phyloP scores from a whole-genome alignment of 257 asterid genomes.

The Cruciata laevipes region DNA sequence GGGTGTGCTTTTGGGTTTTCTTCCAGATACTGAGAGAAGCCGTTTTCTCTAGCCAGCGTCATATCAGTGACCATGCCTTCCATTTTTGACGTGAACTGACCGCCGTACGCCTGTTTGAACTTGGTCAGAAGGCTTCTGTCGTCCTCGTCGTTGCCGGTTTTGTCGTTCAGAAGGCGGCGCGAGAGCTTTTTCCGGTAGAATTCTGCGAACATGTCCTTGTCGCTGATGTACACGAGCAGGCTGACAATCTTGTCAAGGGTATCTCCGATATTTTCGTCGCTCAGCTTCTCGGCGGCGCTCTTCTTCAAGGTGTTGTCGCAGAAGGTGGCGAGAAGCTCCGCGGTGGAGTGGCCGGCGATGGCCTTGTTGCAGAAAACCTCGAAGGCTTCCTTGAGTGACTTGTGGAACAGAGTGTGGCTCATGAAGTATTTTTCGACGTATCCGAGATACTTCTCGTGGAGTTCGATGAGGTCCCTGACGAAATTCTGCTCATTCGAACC shows the following conservation, averaged over 20 bases:
- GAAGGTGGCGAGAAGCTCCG: conserved; percentile 43
- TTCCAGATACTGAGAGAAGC: conserved; percentile 31
- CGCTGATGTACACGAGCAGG: conserved; percentile 41
- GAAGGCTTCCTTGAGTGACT: conserved; percentile 52
- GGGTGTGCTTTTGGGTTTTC: conserved; percentile 24
- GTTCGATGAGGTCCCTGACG: conserved; percentile 36
- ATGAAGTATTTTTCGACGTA: conserved; percentile 37
- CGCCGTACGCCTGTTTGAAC: conserved; percentile 52
- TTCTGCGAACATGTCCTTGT: conserved; percentile 54
- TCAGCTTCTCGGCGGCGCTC: conserved; percentile 42
- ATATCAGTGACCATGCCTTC: conserved; percentile 68
- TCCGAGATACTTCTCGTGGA: conserved; percentile 38
- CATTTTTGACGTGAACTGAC: conserved; percentile 55
- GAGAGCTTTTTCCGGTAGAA: conserved; percentile 55
- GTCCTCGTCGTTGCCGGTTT: conserved; percentile 41
- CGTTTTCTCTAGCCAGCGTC: conserved; percentile 41
- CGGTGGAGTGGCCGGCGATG: conserved; percentile 36
- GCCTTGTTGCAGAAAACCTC: conserved; percentile 46
- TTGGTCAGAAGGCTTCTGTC: conserved; percentile 41
- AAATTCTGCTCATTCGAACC: conserved; percentile 41
- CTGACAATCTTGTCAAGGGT: conserved; percentile 49
- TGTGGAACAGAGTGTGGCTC: conserved; percentile 37
- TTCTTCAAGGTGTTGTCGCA: conserved; percentile 51
- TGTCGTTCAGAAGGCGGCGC: conserved; percentile 48
- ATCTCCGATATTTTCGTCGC: conserved; percentile 53